These are phyloP conservation scores for Trichosanthes cucumerina DNA, from an alignment of 306 rosid species.

Conservation along the genomic window DNA sequence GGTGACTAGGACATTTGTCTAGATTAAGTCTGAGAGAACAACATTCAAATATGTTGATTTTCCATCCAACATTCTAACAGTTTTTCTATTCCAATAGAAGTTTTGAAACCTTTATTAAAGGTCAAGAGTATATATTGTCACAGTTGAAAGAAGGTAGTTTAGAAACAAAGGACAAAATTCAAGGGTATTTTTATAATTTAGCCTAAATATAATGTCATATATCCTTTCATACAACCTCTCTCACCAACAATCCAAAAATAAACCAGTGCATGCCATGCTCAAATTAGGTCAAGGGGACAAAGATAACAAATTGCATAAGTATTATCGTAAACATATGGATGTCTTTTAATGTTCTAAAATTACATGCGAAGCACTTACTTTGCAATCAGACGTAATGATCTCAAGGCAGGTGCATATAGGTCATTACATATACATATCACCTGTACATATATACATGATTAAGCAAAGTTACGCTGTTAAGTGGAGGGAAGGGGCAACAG, in stretches of 20 bases:
- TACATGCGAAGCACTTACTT: constrained; percentile 52
- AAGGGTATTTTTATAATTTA: no score
- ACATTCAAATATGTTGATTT: no score
- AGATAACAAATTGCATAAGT: no score
- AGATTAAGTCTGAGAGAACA: no score
- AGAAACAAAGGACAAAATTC: no score
- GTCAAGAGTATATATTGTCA: no score
- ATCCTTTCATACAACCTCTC: not conserved
- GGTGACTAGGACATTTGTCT: no score
- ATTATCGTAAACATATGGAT: no score
- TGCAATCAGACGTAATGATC: constrained; percentile 83
- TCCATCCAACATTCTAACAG: no score
- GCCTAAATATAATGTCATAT: not conserved
- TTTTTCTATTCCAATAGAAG: no score
- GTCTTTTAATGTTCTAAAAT: not conserved
- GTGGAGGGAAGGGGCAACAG: constrained; percentile 9
- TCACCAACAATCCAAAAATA: constrained; percentile 3
- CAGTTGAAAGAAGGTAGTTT: no score
- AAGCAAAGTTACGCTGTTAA: constrained; percentile 11
- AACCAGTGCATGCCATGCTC: not conserved
- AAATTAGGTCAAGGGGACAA: not conserved
- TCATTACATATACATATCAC: constrained; percentile 97
- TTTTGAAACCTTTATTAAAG: no score
- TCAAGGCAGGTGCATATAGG: constrained; percentile 82
- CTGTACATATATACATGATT: constrained; percentile 30